A percentile compares a stretch with the other conserved stretches of the same genome.
Conservation (phyloP, 768 basidiomycete genomes). For the Mycena chlorophos region DNA sequence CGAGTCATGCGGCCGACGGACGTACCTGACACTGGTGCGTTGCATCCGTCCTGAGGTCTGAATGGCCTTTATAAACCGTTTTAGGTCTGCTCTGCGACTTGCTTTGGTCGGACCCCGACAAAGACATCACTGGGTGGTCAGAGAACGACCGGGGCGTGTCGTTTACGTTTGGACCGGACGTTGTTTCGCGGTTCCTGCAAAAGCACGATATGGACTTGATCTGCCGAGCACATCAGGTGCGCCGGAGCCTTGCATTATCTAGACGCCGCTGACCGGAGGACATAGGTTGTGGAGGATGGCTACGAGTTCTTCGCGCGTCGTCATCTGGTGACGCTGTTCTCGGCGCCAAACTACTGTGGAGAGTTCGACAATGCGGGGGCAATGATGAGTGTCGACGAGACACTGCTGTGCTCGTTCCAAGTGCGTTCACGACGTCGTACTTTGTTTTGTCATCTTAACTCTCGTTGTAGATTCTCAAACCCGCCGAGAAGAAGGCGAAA, state of each 20-base stretch:
- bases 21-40: slow-evolving; percentile 94
- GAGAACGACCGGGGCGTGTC: slow-evolving; percentile 99
- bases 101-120: slow-evolving; percentile 99
- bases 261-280: background rate
- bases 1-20: slow-evolving; percentile 99
- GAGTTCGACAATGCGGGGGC: slow-evolving; percentile 99
- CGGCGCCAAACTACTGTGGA: slow-evolving; percentile 92
- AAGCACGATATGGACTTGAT: slow-evolving; percentile 99
- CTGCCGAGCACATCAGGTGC: slow-evolving; percentile 95
- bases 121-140: slow-evolving; percentile 98
- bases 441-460: background rate
- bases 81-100: slow-evolving; percentile 92
- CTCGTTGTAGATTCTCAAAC: slow-evolving; percentile 32
- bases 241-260: slow-evolving; percentile 27
- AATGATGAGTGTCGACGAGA: slow-evolving; percentile 99
- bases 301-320: slow-evolving; percentile 99
- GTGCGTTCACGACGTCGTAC: background rate
- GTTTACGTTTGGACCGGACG: slow-evolving; percentile 98
- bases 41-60: background rate
- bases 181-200: slow-evolving; percentile 96
- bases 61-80: slow-evolving; percentile 6
- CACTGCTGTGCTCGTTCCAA: slow-evolving; percentile 76
- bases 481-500: slow-evolving; percentile 98
- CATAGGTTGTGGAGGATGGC: slow-evolving; percentile 94
- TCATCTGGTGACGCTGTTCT: slow-evolving; percentile 95